Evolutionary conservation across 768 basidiomycete genomes (phyloP).

Genomic region (Strobilomyces dryophilus): DNA sequence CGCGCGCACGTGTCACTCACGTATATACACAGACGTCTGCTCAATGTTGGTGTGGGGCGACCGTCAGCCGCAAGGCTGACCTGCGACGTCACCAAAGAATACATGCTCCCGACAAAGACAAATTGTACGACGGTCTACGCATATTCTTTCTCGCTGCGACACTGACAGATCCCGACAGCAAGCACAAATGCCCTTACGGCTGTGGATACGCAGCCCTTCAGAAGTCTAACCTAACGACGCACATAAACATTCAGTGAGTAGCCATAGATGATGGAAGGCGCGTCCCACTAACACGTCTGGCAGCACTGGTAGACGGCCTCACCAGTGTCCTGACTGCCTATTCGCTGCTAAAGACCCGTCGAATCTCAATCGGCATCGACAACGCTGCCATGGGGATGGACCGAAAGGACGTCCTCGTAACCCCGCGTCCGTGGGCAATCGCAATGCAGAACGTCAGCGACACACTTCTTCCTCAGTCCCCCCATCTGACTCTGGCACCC

Average conservation of each 20-base stretch:
- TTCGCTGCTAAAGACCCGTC: background rate
- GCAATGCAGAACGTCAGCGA: background rate
- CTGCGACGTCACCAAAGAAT: conserved; percentile 24
- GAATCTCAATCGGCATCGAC: background rate
- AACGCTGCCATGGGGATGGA: background rate
- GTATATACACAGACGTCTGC: background rate
- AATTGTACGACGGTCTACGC: conserved; percentile 14
- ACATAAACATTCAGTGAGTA: conserved; percentile 30
- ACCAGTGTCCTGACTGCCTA: background rate
- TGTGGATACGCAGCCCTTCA: conserved; percentile 27
- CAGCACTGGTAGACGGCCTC: conserved; percentile 7
- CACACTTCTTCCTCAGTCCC: background rate
- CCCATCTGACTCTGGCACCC: background rate
- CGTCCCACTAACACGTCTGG: background rate
- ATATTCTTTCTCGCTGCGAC: background rate
- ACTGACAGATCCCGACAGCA: conserved; percentile 18
- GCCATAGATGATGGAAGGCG: background rate
- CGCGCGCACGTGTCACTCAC: background rate
- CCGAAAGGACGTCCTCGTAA: background rate
- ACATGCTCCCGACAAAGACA: conserved; percentile 22
- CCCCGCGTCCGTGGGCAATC: too few relatives aligned
- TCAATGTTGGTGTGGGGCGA: background rate
- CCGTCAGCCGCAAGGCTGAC: conserved; percentile 25
- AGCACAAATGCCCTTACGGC: conserved; percentile 18
- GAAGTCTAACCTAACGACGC: conserved; percentile 22